Evolutionary conservation across 2,329 filamentous ascomycete genomes (phyloP).

Genomic region (Fusarium sp.): DNA sequence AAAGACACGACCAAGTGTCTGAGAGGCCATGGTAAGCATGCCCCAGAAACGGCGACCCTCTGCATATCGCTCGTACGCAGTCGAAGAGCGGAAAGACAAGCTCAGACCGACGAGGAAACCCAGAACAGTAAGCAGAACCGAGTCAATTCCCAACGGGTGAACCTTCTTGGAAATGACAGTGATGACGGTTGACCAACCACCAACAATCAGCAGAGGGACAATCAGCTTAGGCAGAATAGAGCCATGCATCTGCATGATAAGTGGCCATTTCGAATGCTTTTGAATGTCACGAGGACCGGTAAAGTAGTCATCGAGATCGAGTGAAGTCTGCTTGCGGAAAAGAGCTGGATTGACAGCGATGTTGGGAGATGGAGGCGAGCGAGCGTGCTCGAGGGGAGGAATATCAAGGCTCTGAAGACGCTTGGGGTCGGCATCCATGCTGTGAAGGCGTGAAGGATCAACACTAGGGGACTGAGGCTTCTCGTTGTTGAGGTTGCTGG

Average conservation of each 20-base stretch:
- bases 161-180: conserved; percentile 62
- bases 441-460: conserved; percentile 28
- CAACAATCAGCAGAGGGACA: conserved; percentile 69
- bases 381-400: conserved; percentile 41
- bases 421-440: conserved; percentile 25
- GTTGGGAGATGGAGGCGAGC: conserved; percentile 46
- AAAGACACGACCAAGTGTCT: conserved; percentile 76
- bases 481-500: conserved; percentile 11
- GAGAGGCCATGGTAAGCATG: conserved; percentile 65
- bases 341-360: conserved; percentile 42
- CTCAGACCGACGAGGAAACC: conserved; percentile 83
- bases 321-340: conserved; percentile 48
- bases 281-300: conserved; percentile 72
- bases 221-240: conserved; percentile 78
- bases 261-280: conserved; percentile 78
- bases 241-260: conserved; percentile 77
- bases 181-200: conserved; percentile 70
- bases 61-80: conserved; percentile 76
- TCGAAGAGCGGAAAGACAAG: conserved; percentile 78
- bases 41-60: conserved; percentile 71
- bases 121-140: conserved; percentile 71
- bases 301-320: conserved; percentile 68
- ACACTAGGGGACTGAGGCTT: conserved; percentile 6
- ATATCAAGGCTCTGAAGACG: conserved; percentile 43
- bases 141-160: conserved; percentile 48